phyloP scores from a whole-genome alignment of 2,329 filamentous ascomycete genomes.

The Teratosphaeria epicoccoides region DNA sequence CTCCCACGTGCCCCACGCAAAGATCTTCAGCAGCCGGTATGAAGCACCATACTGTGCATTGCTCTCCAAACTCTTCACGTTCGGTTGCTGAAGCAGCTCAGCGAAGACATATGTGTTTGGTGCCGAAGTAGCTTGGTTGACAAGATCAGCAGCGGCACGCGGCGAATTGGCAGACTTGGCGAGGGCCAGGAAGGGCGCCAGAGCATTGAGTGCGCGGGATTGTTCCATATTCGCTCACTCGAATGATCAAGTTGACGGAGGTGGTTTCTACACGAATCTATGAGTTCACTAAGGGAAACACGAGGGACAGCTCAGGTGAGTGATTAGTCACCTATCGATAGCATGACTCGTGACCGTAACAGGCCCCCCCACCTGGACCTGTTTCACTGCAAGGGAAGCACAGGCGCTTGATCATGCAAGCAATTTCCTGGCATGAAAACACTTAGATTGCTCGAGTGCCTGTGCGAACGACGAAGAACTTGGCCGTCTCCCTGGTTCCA shows the following conservation, averaged over 20 bases:
- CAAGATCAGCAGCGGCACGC: constrained; percentile 72
- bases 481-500: too few species aligned
- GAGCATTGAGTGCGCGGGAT: constrained; percentile 48
- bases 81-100: constrained; percentile 73
- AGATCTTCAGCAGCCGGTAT: constrained; percentile 70
- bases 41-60: constrained; percentile 53
- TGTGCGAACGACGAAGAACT: too few species aligned
- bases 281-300: too few species aligned
- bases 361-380: too few species aligned
- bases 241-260: not conserved
- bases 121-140: constrained; percentile 79
- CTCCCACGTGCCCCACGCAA: constrained; percentile 82
- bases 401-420: too few species aligned
- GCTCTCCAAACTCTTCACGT: constrained; percentile 61
- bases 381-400: too few species aligned
- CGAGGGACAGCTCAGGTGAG: too few species aligned
- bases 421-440: too few species aligned
- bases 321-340: too few species aligned
- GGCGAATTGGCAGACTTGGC: constrained; percentile 76
- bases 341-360: too few species aligned
- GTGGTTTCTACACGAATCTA: too few species aligned
- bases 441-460: too few species aligned
- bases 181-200: constrained; percentile 79
- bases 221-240: constrained; percentile 53
- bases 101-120: constrained; percentile 87